Base-by-base conservation (phyloP, 257 asterid species). In the Datura wrightii region DNA sequence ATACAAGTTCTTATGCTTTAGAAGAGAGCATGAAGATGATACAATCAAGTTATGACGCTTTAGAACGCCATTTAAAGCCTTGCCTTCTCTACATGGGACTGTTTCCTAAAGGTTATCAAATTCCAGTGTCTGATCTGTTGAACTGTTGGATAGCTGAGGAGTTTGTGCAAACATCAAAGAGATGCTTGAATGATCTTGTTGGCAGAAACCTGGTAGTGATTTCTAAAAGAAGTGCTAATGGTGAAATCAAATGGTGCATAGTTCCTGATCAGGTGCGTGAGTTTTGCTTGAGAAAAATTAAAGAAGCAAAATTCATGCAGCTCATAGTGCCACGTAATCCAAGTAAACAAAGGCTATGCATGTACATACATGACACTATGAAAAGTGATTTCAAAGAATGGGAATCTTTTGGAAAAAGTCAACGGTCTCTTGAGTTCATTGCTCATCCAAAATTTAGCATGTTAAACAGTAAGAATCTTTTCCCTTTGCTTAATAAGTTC, bases 241-340 rank as follows among this genome's bases (percentile, higher is more conserved):
- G 88, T 60, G 8, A 44, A 60, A 72, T 82, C 39, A 82, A 82
- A 50, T 70, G 19, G 0, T 85, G 88, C 50, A 37, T 15, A 0
- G 14, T 85, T 36, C 83, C 58, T 72, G 80, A 59, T 34, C 41
- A 50, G 39, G 46, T 85, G 7, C 83, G 39, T n/a, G 85, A 46
- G 0, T 82, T 71, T 15, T 85, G 88, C 79, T 70, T 42, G 54
- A 8, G 6, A 70, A 41, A 41, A 70, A 42, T 70, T 41, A 42
- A 3, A 70, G 54, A 41, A 41, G 54, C 41, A 18, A 41, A 70
- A 16, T 70, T 70, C 50, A 16, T 70, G 79, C 54, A 70, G 15
- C 16, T 41, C 36, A 18, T 39, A 16, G 79, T 6, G 6, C 78
- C 46, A 0, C 36, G 36, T 65, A 58, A 58, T 54, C 59, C 59